Evolutionary conservation across 1,284 basidiomycete species (phyloP).

Genomic region (Vanrija sp.): DNA sequence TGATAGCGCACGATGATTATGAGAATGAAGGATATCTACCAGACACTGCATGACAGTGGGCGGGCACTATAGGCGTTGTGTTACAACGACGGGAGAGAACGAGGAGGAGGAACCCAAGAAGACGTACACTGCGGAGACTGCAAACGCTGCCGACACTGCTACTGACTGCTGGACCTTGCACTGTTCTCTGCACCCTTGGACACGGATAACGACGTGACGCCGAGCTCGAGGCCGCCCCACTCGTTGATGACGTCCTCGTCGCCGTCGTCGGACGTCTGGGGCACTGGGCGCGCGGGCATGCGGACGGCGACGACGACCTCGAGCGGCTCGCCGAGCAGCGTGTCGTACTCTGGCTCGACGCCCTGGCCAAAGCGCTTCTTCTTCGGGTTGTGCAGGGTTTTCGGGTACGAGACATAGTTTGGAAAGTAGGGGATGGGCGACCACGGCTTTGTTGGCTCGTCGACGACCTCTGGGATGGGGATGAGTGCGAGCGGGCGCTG

Average conservation of each 20-base stretch:
- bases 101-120: no score
- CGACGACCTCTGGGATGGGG: not conserved
- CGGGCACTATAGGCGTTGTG: no score
- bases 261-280: conserved; percentile 7
- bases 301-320: conserved; percentile 36
- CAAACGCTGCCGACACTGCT: no score
- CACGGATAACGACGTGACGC: not conserved
- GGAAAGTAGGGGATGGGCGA: conserved; percentile 36
- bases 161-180: no score
- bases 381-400: conserved; percentile 25
- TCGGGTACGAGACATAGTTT: conserved; percentile 40
- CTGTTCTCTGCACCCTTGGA: not conserved
- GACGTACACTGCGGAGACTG: no score
- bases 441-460: conserved; percentile 26
- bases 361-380: conserved; percentile 21
- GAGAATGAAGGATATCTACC: no score
- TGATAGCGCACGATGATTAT: no score
- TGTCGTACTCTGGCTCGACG: conserved; percentile 19
- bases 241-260: conserved; percentile 17
- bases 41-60: no score
- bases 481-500: conserved; percentile 15
- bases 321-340: conserved; percentile 27
- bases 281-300: conserved; percentile 29
- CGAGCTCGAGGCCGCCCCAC: conserved; percentile 18
- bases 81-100: no score